A percentile compares a stretch with the other conserved stretches of the same genome.
Evolutionary conservation across 139 green algal species (phyloP).

Genomic region (Chlamydomonas sphaeroides): DNA sequence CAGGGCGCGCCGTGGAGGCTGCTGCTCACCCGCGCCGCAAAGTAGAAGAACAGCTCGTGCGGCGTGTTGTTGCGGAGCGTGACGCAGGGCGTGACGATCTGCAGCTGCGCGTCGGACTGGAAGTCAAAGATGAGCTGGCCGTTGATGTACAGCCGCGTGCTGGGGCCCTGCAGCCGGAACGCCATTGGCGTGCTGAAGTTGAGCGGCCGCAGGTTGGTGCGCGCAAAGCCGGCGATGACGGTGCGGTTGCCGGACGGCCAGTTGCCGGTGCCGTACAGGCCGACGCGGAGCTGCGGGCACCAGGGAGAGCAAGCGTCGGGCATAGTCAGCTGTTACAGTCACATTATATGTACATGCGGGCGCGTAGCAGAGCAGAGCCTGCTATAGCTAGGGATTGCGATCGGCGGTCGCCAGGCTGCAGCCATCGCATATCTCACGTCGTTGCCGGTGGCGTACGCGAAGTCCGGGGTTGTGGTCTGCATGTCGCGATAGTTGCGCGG

Average conservation of each 20-base stretch:
- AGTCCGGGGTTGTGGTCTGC: conserved; percentile 19
- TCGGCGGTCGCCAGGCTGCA: too few species aligned
- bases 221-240: conserved; percentile 34
- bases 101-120: neutral
- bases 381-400: too few species aligned
- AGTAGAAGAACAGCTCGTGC: conserved; percentile 27
- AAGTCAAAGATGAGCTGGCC: conserved; percentile 22
- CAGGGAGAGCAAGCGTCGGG: neutral
- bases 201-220: conserved; percentile 5
- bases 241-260: conserved; percentile 5
- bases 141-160: conserved; percentile 27
- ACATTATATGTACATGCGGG: too few species aligned
- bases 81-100: conserved; percentile 17
- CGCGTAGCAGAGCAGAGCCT: too few species aligned
- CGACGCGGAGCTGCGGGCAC: conserved; percentile 1
- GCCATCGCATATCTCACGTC: conserved; percentile 38
- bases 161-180: conserved; percentile 22
- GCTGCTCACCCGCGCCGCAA: neutral
- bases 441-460: neutral
- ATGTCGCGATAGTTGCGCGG: neutral
- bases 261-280: neutral
- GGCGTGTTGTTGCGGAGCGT: neutral
- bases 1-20: too few species aligned
- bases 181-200: neutral
- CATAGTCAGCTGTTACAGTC: neutral